Evolutionary conservation across 2,329 filamentous ascomycete species (phyloP), one percentile per base, ranked within the genome.

Genomic region (Acarospora socialis): DNA sequence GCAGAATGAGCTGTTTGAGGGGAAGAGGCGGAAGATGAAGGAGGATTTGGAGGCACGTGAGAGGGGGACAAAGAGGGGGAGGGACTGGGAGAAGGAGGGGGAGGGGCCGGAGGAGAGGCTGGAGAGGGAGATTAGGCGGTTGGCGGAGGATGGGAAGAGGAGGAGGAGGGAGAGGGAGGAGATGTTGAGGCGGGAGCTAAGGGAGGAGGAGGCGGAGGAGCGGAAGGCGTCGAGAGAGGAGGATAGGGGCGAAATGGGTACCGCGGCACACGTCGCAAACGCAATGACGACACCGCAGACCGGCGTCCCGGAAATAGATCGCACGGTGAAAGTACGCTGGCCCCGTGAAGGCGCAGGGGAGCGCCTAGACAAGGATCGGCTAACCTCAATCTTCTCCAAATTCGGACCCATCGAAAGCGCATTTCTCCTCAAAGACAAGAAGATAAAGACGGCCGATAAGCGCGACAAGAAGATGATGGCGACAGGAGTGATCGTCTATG

Each of bases 21-120:
- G 73, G 28, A 70, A 76, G 54, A 65, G 79, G 44, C 65, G 80
- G 49, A 68, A 73, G 44, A 80, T 92, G 69, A 80, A 81, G 42
- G 83, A 92, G 48, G 84, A 94, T 49, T 60, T 95, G 30, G 84
- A 93, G 57, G 68, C 72, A 16, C 64, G 80, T 13, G 87, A 93
- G 54, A 62, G 69, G 13, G 74, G 75, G 3, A 62, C 73, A 31
- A 75, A 72, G 49, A 59, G 70, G 25, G 60, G 71, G 38, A 67
- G 67, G 56, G 53, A 56, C 53, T 51, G 66, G 61, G 48, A 62
- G 48, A 39, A 59, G 40, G 49, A 62, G 20, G 66, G 55, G 8
- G 56, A 55, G 33, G 54, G 60, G 27, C 49, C 44, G 27, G 41
- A 55, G 35, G 39, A 44, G 12, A 54, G 61, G 44, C 47, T 72